A percentile compares a stretch with the other conserved stretches of the same genome.
phyloP scores from a whole-genome alignment of 2,329 filamentous ascomycete genomes.

The Corniculantispora saksenae region DNA sequence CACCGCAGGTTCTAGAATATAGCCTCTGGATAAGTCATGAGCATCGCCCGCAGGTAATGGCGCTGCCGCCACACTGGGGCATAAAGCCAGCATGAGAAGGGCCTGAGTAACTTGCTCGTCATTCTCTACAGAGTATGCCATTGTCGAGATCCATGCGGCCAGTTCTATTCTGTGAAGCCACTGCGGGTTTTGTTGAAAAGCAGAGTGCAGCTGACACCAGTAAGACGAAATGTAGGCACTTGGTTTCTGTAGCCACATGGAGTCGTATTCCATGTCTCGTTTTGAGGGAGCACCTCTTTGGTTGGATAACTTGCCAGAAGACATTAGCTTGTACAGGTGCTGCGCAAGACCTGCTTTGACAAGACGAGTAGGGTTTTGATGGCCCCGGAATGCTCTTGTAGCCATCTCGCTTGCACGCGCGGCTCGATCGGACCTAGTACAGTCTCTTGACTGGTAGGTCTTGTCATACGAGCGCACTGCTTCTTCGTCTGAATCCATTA shows the following conservation, averaged over 20 bases:
- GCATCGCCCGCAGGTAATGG: neutral
- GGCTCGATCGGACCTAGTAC: conserved; percentile 5
- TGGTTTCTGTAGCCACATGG: conserved; percentile 21
- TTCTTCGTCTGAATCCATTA: conserved; percentile 11
- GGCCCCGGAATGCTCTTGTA: neutral
- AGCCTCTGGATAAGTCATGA: conserved; percentile 11
- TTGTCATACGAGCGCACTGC: neutral
- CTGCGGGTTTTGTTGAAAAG: conserved; percentile 15
- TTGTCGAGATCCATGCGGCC: conserved; percentile 23
- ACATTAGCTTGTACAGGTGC: conserved; percentile 7
- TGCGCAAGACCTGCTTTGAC: neutral
- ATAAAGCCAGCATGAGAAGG: conserved; percentile 20
- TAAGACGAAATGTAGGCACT: neutral
- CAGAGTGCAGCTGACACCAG: conserved; percentile 25
- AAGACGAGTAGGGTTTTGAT: neutral
- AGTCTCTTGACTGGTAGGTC: conserved; percentile 25
- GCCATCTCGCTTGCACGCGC: neutral
- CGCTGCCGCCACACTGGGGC: neutral
- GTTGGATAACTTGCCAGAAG: neutral
- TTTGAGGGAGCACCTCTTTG: neutral
- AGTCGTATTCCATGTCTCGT: conserved; percentile 22
- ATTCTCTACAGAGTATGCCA: conserved; percentile 21
- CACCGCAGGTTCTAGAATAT: neutral
- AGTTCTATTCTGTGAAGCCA: conserved; percentile 25
- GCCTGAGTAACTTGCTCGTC: conserved; percentile 21